Evolutionary conservation across 495 filamentous ascomycete genomes (phyloP).

Genomic region (Aspergillus panamensis): DNA sequence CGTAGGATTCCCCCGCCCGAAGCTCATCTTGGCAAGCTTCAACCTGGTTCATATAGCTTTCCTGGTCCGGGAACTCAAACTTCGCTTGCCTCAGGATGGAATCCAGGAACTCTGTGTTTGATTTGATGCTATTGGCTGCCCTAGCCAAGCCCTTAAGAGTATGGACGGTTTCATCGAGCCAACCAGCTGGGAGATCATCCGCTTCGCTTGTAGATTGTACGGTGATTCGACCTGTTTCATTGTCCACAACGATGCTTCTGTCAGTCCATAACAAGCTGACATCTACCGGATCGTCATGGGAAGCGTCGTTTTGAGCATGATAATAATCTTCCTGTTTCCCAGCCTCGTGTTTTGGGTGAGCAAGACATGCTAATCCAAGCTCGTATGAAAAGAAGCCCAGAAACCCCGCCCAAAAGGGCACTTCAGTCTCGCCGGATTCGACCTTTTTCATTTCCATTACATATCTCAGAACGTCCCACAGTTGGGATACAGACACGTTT

Average conservation of each 20-base stretch:
- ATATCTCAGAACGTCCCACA: slow-evolving; percentile 44
- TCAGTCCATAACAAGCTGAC: slow-evolving; percentile 74
- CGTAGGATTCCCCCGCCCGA: slow-evolving; percentile 80
- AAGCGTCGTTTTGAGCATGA: slow-evolving; percentile 3
- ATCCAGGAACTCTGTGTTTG: slow-evolving; percentile 28
- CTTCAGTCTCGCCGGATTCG: slow-evolving; percentile 34
- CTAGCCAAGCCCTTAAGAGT: slow-evolving; percentile 16
- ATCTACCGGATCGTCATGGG: slow-evolving; percentile 57
- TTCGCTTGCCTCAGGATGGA: slow-evolving; percentile 31
- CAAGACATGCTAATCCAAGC: slow-evolving; percentile 59
- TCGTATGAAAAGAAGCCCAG: slow-evolving; percentile 92
- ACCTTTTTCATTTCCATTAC: slow-evolving; percentile 55
- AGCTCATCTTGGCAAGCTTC: slow-evolving; percentile 68
- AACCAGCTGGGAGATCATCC: slow-evolving; percentile 34
- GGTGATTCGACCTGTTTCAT: slow-evolving; percentile 54
- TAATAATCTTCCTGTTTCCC: not conserved
- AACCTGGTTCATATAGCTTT: slow-evolving; percentile 62
- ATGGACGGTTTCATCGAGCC: slow-evolving; percentile 38
- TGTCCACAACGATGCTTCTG: slow-evolving; percentile 78
- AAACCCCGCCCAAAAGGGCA: slow-evolving; percentile 83
- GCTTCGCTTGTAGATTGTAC: slow-evolving; percentile 56
- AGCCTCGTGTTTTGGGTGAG: slow-evolving; percentile 28
- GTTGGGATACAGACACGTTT: slow-evolving; percentile 28
- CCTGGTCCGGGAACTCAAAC: slow-evolving; percentile 46
- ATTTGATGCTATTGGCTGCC: slow-evolving; percentile 5